Percentiles rank a stretch among this genome's conserved stretches.
Evolutionary conservation across 495 filamentous ascomycete species (phyloP).

Genomic region (Penicillium soppii): DNA sequence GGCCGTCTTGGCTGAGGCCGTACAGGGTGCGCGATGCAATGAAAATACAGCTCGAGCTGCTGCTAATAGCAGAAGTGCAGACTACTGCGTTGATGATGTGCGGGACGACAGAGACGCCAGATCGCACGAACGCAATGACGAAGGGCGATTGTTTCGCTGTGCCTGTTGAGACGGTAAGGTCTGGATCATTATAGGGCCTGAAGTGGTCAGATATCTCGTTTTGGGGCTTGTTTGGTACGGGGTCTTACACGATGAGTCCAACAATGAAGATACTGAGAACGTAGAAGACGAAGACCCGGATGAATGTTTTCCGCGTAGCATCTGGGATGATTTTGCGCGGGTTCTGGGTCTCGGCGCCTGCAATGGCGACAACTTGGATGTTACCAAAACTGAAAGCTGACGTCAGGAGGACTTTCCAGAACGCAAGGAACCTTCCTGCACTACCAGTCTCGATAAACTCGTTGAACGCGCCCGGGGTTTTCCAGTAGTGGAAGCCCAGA

Average conservation of each 20-base stretch:
- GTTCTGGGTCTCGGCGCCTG: slow-evolving; percentile 40
- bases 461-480: slow-evolving; percentile 10
- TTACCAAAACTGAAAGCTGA: slow-evolving; percentile 53
- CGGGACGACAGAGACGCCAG: slow-evolving; percentile 37
- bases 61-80: slow-evolving; percentile 37
- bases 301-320: slow-evolving; percentile 31
- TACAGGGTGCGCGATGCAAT: slow-evolving; percentile 40
- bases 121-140: slow-evolving; percentile 43
- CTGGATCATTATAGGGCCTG: slow-evolving; percentile 36
- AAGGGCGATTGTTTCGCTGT: slow-evolving; percentile 45
- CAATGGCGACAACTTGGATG: slow-evolving; percentile 45
- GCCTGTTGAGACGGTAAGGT: slow-evolving; percentile 38
- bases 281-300: slow-evolving; percentile 36
- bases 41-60: slow-evolving; percentile 38
- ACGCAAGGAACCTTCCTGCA: slow-evolving; percentile 37
- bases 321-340: slow-evolving; percentile 32
- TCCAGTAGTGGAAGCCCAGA: slow-evolving; percentile 5
- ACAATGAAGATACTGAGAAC: slow-evolving; percentile 35
- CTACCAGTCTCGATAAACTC: slow-evolving; percentile 17
- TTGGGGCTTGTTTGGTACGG: not conserved
- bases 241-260: slow-evolving; percentile 35
- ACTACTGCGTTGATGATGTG: slow-evolving; percentile 49
- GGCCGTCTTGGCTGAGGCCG: slow-evolving; percentile 27
- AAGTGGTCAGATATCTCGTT: not conserved
- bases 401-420: slow-evolving; percentile 51